Conservation (phyloP, 257 asterid species). For the Haberlea rhodopensis region DNA sequence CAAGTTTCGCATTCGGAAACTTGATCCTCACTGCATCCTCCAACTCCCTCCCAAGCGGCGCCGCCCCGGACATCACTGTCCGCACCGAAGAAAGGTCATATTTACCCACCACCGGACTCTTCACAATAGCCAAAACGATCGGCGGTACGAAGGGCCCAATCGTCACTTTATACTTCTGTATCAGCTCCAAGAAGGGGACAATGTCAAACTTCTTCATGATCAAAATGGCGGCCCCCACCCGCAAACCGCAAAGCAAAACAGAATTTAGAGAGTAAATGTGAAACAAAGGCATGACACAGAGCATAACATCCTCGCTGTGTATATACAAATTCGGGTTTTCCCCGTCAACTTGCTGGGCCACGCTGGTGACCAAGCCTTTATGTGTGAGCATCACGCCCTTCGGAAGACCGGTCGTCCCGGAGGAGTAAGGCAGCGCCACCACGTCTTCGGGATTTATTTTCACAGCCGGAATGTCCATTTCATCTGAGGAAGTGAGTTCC, state of each 20-base stretch:
- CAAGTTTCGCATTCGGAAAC: slow-evolving; percentile 79
- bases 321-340: slow-evolving; percentile 84
- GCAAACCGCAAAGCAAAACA: slow-evolving; percentile 70
- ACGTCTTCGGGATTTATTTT: slow-evolving; percentile 58
- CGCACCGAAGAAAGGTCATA: slow-evolving; percentile 77
- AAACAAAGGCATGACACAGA: slow-evolving; percentile 76
- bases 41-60: slow-evolving; percentile 91
- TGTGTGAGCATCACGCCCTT: slow-evolving; percentile 97
- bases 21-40: slow-evolving; percentile 79
- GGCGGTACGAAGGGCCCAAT: slow-evolving; percentile 95
- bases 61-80: slow-evolving; percentile 96
- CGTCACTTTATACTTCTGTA: slow-evolving; percentile 70
- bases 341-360: slow-evolving; percentile 94
- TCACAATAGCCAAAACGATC: slow-evolving; percentile 67
- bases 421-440: slow-evolving; percentile 91
- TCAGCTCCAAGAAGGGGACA: slow-evolving; percentile 58
- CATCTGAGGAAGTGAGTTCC: slow-evolving; percentile 46
- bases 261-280: slow-evolving; percentile 81
- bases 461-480: slow-evolving; percentile 51
- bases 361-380: slow-evolving; percentile 74
- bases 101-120: slow-evolving; percentile 65
- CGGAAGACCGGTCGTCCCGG: slow-evolving; percentile 94
- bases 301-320: slow-evolving; percentile 67
- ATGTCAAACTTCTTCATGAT: slow-evolving; percentile 83
- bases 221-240: slow-evolving; percentile 86